phyloP scores from a whole-genome alignment of 2,329 filamentous ascomycete species.

The Aspergillus fumigatiaffinis region DNA sequence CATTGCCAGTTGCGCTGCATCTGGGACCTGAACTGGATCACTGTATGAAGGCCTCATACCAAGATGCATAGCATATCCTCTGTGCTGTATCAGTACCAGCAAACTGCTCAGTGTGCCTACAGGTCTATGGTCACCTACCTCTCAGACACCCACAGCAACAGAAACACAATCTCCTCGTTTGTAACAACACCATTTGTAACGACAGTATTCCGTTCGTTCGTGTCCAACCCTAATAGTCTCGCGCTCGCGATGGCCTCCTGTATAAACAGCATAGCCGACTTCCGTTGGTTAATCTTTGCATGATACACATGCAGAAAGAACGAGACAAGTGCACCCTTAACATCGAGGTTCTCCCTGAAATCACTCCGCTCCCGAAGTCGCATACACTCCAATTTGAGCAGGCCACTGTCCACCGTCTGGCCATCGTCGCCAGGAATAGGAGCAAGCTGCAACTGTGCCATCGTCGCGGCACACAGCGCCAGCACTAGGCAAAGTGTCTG shows the following conservation, averaged over 20 bases:
- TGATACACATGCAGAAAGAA: slow-evolving; percentile 33
- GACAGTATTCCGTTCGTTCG: not conserved
- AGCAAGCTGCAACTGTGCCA: slow-evolving; percentile 26
- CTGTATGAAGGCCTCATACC: slow-evolving; percentile 24
- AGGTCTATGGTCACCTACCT: slow-evolving; percentile 13
- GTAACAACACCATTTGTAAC: slow-evolving; percentile 13
- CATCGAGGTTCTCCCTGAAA: slow-evolving; percentile 16
- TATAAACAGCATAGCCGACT: slow-evolving; percentile 27
- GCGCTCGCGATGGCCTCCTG: slow-evolving; percentile 26
- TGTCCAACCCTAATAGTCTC: slow-evolving; percentile 20
- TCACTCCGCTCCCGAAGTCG: slow-evolving; percentile 15
- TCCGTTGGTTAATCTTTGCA: slow-evolving; percentile 27
- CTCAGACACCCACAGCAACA: slow-evolving; percentile 28
- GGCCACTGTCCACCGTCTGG: slow-evolving; percentile 13
- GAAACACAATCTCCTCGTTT: slow-evolving; percentile 25
- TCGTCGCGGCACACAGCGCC: slow-evolving; percentile 29
- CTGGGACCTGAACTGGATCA: slow-evolving; percentile 7
- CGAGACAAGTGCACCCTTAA: slow-evolving; percentile 20
- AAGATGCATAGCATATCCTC: slow-evolving; percentile 30
- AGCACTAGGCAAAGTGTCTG: slow-evolving; percentile 17
- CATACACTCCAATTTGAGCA: slow-evolving; percentile 21
- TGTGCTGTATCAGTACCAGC: slow-evolving; percentile 3
- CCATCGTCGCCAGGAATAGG: slow-evolving; percentile 10
- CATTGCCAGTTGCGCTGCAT: not conserved
- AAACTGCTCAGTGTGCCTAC: not conserved